Conservation (phyloP, 352 stramenopile genomes). For the Phytophthora constricta region DNA sequence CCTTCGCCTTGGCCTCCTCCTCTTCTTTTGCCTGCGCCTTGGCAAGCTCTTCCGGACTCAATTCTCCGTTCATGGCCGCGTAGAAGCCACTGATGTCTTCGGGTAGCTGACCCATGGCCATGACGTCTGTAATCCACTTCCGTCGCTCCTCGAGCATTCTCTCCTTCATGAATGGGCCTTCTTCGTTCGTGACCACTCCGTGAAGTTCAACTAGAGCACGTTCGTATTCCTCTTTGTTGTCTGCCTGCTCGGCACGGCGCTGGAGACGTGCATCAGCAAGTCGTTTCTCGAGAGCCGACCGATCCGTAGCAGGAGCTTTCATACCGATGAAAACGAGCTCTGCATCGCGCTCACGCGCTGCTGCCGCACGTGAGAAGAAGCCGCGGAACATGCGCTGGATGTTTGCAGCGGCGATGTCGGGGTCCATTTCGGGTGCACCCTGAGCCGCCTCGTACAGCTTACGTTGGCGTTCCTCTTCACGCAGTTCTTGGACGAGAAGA, state of each 20-base stretch:
- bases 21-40: conserved; percentile 72
- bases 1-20: conserved; percentile 54
- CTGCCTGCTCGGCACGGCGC: conserved; percentile 88
- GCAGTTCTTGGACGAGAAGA: conserved; percentile 80
- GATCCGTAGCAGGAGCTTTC: conserved; percentile 70
- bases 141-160: conserved; percentile 92
- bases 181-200: conserved; percentile 78
- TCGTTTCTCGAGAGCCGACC: conserved; percentile 73
- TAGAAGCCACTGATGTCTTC: conserved; percentile 93
- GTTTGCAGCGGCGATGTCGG: conserved; percentile 91
- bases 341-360: conserved; percentile 73
- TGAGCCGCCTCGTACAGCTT: conserved; percentile 78
- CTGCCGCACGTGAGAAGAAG: conserved; percentile 70
- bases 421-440: conserved; percentile 79
- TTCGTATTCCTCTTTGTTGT: conserved; percentile 94
- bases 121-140: conserved; percentile 93
- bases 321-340: conserved; percentile 95
- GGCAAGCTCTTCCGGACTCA: conserved; percentile 37
- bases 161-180: conserved; percentile 94
- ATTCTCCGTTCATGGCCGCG: conserved; percentile 48
- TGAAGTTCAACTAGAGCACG: conserved; percentile 89
- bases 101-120: conserved; percentile 83
- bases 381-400: conserved; percentile 92
- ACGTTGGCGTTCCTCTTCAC: conserved; percentile 85
- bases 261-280: conserved; percentile 82